Percentiles rank a stretch among this genome's conserved stretches.
Evolutionary conservation across 257 asterid species (phyloP).

Genomic region (Ophiorrhiza pumila): DNA sequence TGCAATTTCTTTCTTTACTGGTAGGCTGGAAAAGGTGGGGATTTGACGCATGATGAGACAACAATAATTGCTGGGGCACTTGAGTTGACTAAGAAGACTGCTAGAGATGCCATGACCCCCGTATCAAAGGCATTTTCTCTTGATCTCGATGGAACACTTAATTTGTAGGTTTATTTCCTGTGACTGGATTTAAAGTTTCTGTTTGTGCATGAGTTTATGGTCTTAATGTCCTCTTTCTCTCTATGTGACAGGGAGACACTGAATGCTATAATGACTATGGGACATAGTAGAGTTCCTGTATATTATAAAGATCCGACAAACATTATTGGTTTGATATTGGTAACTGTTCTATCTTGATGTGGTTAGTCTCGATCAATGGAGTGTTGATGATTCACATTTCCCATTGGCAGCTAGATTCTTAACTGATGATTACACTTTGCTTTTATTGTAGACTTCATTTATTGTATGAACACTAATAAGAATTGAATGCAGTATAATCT

Average conservation of each 20-base stretch:
- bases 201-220: constrained; percentile 7
- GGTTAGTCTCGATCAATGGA: background rate
- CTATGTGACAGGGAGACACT: constrained; percentile 64
- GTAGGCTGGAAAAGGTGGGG: constrained; percentile 99
- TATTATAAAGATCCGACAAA: constrained; percentile 66
- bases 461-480: background rate
- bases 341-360: constrained; percentile 26
- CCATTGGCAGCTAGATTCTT: background rate
- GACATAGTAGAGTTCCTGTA: constrained; percentile 94
- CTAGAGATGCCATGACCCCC: constrained; percentile 97
- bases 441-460: constrained; percentile 6
- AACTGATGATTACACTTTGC: background rate
- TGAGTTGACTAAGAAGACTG: constrained; percentile 84
- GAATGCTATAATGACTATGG: constrained; percentile 93
- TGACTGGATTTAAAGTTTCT: constrained; percentile 13
- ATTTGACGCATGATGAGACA: constrained; percentile 96
- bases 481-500: constrained; percentile 4
- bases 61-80: constrained; percentile 97
- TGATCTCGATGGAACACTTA: constrained; percentile 80
- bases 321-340: constrained; percentile 92
- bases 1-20: constrained; percentile 7
- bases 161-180: constrained; percentile 64
- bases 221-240: constrained; percentile 6
- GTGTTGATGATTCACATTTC: background rate
- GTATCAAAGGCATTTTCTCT: constrained; percentile 94